Evolutionary conservation across 768 basidiomycete species (phyloP).

Genomic region (Crepidotus variabilis): DNA sequence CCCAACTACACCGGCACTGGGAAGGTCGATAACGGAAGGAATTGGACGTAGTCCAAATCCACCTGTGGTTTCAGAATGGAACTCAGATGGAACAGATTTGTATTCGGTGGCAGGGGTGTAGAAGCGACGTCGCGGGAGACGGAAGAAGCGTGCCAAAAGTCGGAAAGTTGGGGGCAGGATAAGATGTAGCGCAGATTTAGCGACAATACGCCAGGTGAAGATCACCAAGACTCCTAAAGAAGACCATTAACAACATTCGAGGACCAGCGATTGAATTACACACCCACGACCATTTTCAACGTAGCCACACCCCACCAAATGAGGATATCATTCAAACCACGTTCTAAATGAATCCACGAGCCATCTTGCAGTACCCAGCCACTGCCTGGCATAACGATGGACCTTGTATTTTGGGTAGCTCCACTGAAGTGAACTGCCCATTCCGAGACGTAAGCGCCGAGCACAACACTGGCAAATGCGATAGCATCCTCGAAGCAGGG

Average conservation of each 20-base stretch:
- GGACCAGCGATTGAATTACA: conserved; percentile 9
- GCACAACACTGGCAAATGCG: conserved; percentile 80
- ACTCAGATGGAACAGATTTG: conserved; percentile 57
- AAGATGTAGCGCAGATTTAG: conserved; percentile 71
- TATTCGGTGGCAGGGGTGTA: conserved; percentile 94
- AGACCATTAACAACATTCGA: background rate
- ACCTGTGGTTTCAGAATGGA: conserved; percentile 31
- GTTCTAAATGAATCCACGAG: conserved; percentile 31
- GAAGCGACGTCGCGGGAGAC: conserved; percentile 79
- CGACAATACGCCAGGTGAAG: conserved; percentile 84
- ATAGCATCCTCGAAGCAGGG: conserved; percentile 99
- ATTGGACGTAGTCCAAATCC: conserved; percentile 60
- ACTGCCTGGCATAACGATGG: conserved; percentile 54
- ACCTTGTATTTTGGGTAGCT: conserved; percentile 14
- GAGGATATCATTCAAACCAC: conserved; percentile 34
- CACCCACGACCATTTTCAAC: conserved; percentile 44
- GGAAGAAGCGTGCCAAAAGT: conserved; percentile 58
- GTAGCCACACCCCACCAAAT: conserved; percentile 46
- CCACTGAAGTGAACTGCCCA: conserved; percentile 58
- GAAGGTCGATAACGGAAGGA: conserved; percentile 84
- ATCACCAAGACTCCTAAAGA: conserved; percentile 69
- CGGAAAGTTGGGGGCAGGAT: conserved; percentile 86
- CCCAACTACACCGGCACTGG: conserved; percentile 40
- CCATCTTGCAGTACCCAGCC: conserved; percentile 33
- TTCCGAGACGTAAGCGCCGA: conserved; percentile 65